phyloP scores from a whole-genome alignment of 768 basidiomycete genomes.

The Clitopilus hobsonii region DNA sequence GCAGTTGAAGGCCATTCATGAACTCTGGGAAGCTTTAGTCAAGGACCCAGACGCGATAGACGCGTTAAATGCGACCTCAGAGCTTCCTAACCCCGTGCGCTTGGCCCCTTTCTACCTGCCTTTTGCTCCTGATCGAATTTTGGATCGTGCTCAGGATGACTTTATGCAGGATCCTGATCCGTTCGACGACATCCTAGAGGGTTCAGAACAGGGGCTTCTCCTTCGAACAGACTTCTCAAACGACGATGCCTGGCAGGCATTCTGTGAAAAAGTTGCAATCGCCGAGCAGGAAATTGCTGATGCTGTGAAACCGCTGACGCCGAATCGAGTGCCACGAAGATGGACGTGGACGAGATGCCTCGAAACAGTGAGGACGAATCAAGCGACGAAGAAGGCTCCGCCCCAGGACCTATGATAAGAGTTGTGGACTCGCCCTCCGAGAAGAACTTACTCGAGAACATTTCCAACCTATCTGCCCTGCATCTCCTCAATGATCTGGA shows the following conservation, averaged over 20 bases:
- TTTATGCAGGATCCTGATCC: constrained; percentile 45
- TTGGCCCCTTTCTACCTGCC: background rate
- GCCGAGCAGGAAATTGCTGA: constrained; percentile 54
- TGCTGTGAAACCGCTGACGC: constrained; percentile 12
- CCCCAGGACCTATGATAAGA: constrained; percentile 42
- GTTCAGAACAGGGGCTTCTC: constrained; percentile 53
- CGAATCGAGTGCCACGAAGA: constrained; percentile 17
- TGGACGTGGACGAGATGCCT: constrained; percentile 28
- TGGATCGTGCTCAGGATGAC: constrained; percentile 12
- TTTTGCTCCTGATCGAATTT: background rate
- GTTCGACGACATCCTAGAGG: constrained; percentile 43
- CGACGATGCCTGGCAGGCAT: constrained; percentile 60
- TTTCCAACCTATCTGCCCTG: constrained; percentile 63
- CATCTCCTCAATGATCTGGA: constrained; percentile 72
- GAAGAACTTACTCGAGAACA: constrained; percentile 38
- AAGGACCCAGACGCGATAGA: background rate
- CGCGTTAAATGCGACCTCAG: background rate
- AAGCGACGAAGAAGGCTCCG: constrained; percentile 17
- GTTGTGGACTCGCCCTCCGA: constrained; percentile 39
- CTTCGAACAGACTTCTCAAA: constrained; percentile 72
- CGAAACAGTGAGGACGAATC: constrained; percentile 29
- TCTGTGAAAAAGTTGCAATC: constrained; percentile 43
- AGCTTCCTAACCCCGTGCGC: background rate
- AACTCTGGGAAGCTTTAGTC: constrained; percentile 38
- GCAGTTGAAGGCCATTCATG: constrained; percentile 46